Percentiles rank a stretch among this genome's conserved stretches.
phyloP scores from a whole-genome alignment of 2,329 filamentous ascomycete genomes.

The Chaetomiaceae sp. region DNA sequence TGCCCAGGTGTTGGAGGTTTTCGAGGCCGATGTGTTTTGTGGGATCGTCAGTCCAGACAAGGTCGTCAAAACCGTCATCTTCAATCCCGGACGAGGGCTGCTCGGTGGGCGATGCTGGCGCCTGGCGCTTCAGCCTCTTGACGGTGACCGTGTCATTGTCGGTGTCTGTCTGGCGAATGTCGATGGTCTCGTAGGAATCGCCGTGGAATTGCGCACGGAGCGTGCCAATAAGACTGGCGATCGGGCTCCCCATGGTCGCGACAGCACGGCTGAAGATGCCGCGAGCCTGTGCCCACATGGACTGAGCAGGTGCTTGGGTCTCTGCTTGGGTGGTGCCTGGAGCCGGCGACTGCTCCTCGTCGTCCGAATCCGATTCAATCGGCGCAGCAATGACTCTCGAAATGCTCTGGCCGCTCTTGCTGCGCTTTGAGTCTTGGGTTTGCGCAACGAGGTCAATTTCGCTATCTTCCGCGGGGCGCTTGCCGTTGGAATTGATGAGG shows the following conservation, averaged over 20 bases:
- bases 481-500: conserved; percentile 20
- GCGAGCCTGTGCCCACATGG: conserved; percentile 19
- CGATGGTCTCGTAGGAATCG: conserved; percentile 18
- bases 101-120: conserved; percentile 1
- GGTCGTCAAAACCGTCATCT: conserved; percentile 21
- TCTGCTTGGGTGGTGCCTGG: neutral
- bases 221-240: conserved; percentile 13
- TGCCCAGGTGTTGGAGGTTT: conserved; percentile 16
- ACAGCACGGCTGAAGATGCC: conserved; percentile 12
- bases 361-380: neutral
- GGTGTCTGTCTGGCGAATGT: conserved; percentile 14
- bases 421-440: conserved; percentile 4
- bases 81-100: neutral
- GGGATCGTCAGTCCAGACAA: conserved; percentile 26
- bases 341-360: neutral
- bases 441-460: conserved; percentile 23
- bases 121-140: conserved; percentile 27
- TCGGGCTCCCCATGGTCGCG: conserved; percentile 20
- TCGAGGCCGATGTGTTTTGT: conserved; percentile 24
- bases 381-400: conserved; percentile 13
- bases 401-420: neutral
- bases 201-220: conserved; percentile 10
- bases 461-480: conserved; percentile 23
- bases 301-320: neutral
- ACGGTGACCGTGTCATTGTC: conserved; percentile 17